These are phyloP conservation scores for Coemansia sp. DNA, from an alignment of 192 early-diverging fungal species.

Conservation along the genomic window DNA sequence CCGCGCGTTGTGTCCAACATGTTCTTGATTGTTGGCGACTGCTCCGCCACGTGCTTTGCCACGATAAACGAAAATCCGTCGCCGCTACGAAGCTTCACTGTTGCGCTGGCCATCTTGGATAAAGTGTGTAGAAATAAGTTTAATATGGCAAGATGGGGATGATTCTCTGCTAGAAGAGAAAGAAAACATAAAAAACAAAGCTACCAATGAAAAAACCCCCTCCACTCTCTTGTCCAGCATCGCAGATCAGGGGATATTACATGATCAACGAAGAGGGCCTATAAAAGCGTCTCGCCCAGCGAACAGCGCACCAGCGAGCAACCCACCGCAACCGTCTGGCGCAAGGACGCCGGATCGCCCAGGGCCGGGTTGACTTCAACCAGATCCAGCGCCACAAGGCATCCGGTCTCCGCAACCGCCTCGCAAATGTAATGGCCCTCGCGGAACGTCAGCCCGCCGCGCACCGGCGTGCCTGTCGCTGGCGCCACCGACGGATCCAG, in stretches of 20 bases:
- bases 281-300: slow-evolving; percentile 82
- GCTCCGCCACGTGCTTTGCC: slow-evolving; percentile 83
- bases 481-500: slow-evolving; percentile 94
- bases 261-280: not conserved
- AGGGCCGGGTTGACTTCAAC: slow-evolving; percentile 94
- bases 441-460: slow-evolving; percentile 92
- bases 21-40: slow-evolving; percentile 91
- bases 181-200: not conserved
- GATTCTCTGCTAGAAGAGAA: not conserved
- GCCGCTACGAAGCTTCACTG: slow-evolving; percentile 69
- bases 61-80: slow-evolving; percentile 93
- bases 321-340: slow-evolving; percentile 88
- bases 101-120: not conserved
- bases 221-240: too few species aligned
- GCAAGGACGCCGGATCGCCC: slow-evolving; percentile 71
- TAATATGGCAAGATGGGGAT: not conserved
- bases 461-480: slow-evolving; percentile 93
- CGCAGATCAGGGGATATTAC: too few species aligned
- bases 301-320: slow-evolving; percentile 86
- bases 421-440: slow-evolving; percentile 99
- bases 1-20: slow-evolving; percentile 86
- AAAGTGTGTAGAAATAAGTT: too few species aligned
- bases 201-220: not conserved
- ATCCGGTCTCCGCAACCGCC: slow-evolving; percentile 82
- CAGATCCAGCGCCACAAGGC: slow-evolving; percentile 87